A percentile compares a stretch with the other conserved stretches of the same genome.
Conservation (phyloP, 2,329 filamentous ascomycete genomes). For the Alternaria tenuissima region DNA sequence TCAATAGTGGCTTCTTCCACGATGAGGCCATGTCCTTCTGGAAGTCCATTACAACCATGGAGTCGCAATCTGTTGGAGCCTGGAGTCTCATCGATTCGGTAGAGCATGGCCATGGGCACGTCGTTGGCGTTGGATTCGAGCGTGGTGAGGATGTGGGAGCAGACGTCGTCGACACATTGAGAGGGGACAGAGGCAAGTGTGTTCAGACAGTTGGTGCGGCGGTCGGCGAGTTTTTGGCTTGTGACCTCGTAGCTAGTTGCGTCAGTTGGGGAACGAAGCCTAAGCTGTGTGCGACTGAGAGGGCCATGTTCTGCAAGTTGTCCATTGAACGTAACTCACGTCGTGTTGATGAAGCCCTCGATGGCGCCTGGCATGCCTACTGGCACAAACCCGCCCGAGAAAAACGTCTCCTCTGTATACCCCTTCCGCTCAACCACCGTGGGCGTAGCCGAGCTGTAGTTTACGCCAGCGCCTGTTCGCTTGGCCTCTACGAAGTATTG, state of each 20-base stretch:
- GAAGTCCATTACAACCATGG: conserved; percentile 40
- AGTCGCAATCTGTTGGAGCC: conserved; percentile 27
- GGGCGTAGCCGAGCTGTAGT: conserved; percentile 32
- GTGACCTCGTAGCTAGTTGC: conserved; percentile 42
- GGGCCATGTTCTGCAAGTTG: background rate
- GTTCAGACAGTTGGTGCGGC: conserved; percentile 44
- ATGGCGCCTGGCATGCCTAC: conserved; percentile 33
- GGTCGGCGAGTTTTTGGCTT: conserved; percentile 40
- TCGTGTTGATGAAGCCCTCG: conserved; percentile 29
- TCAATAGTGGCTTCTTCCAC: conserved; percentile 32
- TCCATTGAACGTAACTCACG: conserved; percentile 9
- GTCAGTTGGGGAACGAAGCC: background rate
- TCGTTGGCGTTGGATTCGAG: conserved; percentile 40
- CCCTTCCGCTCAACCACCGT: conserved; percentile 41
- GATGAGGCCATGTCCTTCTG: conserved; percentile 36
- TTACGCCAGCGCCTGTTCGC: conserved; percentile 33
- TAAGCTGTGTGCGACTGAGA: background rate
- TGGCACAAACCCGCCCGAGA: conserved; percentile 44
- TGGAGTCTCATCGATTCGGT: conserved; percentile 28
- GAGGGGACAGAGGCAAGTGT: conserved; percentile 38
- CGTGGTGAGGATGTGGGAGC: conserved; percentile 39
- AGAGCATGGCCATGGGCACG: conserved; percentile 43
- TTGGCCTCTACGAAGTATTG: conserved; percentile 37
- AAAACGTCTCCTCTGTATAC: conserved; percentile 44
- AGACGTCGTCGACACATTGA: conserved; percentile 30